Conservation (phyloP, 768 basidiomycete genomes). For the Naganishia vishniacii region DNA sequence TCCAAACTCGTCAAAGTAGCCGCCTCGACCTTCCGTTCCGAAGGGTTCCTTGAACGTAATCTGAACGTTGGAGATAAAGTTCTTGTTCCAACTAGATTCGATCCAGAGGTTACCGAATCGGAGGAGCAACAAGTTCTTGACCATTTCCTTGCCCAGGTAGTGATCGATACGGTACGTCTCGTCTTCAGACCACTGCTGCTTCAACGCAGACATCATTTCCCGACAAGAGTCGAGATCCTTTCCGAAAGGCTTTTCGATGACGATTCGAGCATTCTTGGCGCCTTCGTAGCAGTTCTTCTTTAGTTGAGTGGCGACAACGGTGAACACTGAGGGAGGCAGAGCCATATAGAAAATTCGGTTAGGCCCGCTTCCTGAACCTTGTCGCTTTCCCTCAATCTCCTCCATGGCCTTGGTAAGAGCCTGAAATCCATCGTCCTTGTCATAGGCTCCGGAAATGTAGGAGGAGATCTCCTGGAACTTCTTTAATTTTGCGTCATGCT, state of each 20-base stretch:
- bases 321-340: constrained; percentile 93
- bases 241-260: constrained; percentile 98
- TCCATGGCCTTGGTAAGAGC: constrained; percentile 69
- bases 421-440: constrained; percentile 72
- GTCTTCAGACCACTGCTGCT: constrained; percentile 84
- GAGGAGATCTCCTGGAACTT: constrained; percentile 75
- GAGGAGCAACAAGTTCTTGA: constrained; percentile 93
- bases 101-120: constrained; percentile 91
- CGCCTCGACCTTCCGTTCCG: constrained; percentile 98
- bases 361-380: constrained; percentile 42
- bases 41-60: constrained; percentile 99
- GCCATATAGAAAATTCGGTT: constrained; percentile 93
- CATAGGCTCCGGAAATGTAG: constrained; percentile 84
- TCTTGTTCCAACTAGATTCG: constrained; percentile 88
- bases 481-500: constrained; percentile 56
- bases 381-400: constrained; percentile 64
- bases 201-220: constrained; percentile 69
- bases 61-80: constrained; percentile 91
- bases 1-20: constrained; percentile 99
- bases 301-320: constrained; percentile 74
- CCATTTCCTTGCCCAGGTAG: constrained; percentile 99
- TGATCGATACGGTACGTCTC: constrained; percentile 99
- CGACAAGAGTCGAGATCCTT: constrained; percentile 83
- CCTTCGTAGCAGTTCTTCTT: constrained; percentile 72
- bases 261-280: constrained; percentile 77